phyloP scores from a whole-genome alignment of 164 flowering plant species.

The Piper longum region DNA sequence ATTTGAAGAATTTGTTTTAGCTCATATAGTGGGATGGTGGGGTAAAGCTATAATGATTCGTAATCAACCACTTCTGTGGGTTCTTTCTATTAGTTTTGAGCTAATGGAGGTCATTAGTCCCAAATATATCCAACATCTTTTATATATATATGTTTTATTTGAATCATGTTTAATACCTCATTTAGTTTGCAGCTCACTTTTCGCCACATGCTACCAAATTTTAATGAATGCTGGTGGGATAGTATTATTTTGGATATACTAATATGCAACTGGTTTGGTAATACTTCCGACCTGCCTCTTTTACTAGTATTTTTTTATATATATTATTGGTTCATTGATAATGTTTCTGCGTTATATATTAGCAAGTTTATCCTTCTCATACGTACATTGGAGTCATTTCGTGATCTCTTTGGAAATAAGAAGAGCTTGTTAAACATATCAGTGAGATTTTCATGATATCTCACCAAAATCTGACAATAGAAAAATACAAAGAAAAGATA shows the following conservation, averaged over 20 bases:
- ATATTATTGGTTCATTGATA: neutral
- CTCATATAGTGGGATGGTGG: conserved; percentile 99
- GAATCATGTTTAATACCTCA: conserved; percentile 1
- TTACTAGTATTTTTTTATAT: neutral
- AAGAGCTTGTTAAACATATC: too few relatives aligned
- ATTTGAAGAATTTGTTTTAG: conserved; percentile 92
- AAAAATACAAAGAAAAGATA: too few relatives aligned
- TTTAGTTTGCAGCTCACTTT: conserved; percentile 64
- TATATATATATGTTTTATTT: neutral
- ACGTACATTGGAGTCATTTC: too few relatives aligned
- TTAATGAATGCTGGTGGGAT: conserved; percentile 99
- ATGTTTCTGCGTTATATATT: too few relatives aligned
- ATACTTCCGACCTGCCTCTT: conserved; percentile 8
- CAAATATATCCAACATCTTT: neutral
- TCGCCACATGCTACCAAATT: conserved; percentile 96
- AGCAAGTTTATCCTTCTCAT: too few relatives aligned
- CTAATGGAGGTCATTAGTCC: conserved; percentile 70
- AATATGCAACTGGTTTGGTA: conserved; percentile 98
- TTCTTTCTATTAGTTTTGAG: conserved; percentile 90
- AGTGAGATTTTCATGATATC: too few relatives aligned
- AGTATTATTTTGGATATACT: conserved; percentile 85
- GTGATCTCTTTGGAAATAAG: too few relatives aligned
- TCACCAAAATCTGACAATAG: too few relatives aligned
- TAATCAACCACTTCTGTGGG: conserved; percentile 99
- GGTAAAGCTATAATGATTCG: conserved; percentile 98